Percentiles rank a stretch among this genome's conserved stretches.
Conservation (phyloP, 306 rosid genomes). For the Acacia acuminata region DNA sequence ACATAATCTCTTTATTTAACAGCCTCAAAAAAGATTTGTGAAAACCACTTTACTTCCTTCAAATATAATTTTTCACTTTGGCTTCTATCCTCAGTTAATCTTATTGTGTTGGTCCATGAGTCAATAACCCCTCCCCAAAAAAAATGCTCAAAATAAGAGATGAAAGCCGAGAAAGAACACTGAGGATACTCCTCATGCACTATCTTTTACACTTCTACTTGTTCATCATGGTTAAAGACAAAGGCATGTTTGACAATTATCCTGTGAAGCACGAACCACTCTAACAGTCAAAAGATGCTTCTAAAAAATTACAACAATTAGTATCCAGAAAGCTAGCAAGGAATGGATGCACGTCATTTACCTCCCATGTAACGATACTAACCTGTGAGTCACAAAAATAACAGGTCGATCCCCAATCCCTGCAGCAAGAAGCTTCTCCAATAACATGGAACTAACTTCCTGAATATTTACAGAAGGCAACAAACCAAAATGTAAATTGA, state of each 20-base stretch:
- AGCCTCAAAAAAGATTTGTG: not conserved
- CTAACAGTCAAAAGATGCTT: constrained; percentile 7
- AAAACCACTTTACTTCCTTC: not conserved
- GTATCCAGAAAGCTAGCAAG: constrained; percentile 1
- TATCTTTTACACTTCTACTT: not conserved
- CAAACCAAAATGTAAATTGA: constrained; percentile 23
- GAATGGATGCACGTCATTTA: not conserved
- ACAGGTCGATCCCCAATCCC: constrained; percentile 94
- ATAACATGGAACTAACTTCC: constrained; percentile 96
- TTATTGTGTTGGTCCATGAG: not conserved
- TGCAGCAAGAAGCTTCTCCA: constrained; percentile 90
- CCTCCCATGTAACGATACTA: constrained; percentile 30
- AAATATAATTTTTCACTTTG: not conserved
- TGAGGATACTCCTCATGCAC: constrained; percentile 11
- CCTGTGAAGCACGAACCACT: constrained; percentile 1
- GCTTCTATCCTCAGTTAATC: not conserved
- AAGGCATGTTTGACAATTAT: not conserved
- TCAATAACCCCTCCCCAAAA: not conserved
- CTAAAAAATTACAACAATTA: constrained; percentile 10
- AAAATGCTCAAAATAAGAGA: too few relatives aligned
- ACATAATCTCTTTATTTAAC: not conserved
- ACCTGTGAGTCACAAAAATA: constrained; percentile 94
- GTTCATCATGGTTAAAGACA: not conserved
- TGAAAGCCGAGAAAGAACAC: constrained; percentile 15
- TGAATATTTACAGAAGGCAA: constrained; percentile 42